Evolutionary conservation across 305 asterid genomes (phyloP).

Genomic region (Solanum hybrid): DNA sequence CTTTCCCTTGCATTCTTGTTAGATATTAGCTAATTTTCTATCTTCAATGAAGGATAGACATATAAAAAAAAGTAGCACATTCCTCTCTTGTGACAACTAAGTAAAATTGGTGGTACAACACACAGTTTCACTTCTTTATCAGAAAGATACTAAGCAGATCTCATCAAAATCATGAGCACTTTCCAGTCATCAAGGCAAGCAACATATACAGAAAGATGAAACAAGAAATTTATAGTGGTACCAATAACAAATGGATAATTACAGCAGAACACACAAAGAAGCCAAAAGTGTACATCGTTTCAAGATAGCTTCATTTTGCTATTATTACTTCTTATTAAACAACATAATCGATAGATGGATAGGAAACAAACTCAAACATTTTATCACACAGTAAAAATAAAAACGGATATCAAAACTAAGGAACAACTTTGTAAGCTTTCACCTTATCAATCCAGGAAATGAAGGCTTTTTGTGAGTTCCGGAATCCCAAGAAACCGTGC

Average conservation of each 20-base stretch:
- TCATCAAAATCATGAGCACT: not conserved
- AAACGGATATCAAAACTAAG: constrained; percentile 14
- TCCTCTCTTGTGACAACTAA: not conserved
- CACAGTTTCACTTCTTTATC: not conserved
- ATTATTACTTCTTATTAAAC: not conserved
- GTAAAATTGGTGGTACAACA: not conserved
- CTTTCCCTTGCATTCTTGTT: not conserved
- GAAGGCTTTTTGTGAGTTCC: constrained; percentile 41
- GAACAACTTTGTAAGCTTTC: constrained; percentile 50
- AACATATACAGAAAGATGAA: not conserved
- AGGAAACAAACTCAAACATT: not conserved
- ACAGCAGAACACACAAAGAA: not conserved
- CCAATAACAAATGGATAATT: not conserved
- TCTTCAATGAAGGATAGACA: not conserved
- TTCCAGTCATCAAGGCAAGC: not conserved
- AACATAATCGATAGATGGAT: not conserved
- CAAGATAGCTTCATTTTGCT: not conserved
- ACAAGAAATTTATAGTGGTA: not conserved
- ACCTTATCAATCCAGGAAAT: constrained; percentile 41
- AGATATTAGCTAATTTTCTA: not conserved
- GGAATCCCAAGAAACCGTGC: constrained; percentile 56
- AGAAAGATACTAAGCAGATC: not conserved
- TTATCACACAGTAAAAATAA: not conserved
- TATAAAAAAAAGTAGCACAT: not conserved
- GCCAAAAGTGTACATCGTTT: not conserved